Conservation (phyloP, 257 asterid species). For the Solanum peruvianum region DNA sequence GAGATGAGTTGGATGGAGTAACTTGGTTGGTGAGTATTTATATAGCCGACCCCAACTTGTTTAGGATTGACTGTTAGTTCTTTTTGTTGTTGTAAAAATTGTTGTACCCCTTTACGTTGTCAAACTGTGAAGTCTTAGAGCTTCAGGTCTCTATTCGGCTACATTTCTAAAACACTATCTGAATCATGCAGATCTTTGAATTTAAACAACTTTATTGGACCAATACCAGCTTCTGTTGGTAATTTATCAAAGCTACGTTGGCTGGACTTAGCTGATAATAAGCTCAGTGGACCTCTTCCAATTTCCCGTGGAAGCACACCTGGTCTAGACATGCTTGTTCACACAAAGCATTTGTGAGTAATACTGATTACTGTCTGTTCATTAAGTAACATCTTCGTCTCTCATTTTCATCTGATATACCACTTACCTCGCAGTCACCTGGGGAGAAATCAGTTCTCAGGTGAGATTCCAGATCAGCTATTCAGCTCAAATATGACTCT, state of each 20-base stretch:
- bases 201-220: conserved; percentile 54
- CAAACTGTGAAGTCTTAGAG: neutral
- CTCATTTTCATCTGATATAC: neutral
- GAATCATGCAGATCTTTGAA: conserved; percentile 54
- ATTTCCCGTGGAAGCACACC: conserved; percentile 52
- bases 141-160: neutral
- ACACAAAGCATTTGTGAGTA: conserved; percentile 67
- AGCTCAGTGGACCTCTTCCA: conserved; percentile 63
- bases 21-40: neutral
- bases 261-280: conserved; percentile 88
- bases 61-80: neutral
- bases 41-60: neutral
- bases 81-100: neutral
- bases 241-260: conserved; percentile 39
- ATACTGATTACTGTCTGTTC: neutral
- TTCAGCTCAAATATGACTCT: conserved; percentile 52
- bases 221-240: conserved; percentile 73
- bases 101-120: neutral
- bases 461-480: conserved; percentile 61
- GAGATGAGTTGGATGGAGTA: neutral
- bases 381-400: neutral
- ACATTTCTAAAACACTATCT: neutral
- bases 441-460: conserved; percentile 62
- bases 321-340: conserved; percentile 81
- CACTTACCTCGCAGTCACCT: conserved; percentile 52